phyloP scores from a whole-genome alignment of 495 filamentous ascomycete genomes.

The Lineolata rhizophorae region DNA sequence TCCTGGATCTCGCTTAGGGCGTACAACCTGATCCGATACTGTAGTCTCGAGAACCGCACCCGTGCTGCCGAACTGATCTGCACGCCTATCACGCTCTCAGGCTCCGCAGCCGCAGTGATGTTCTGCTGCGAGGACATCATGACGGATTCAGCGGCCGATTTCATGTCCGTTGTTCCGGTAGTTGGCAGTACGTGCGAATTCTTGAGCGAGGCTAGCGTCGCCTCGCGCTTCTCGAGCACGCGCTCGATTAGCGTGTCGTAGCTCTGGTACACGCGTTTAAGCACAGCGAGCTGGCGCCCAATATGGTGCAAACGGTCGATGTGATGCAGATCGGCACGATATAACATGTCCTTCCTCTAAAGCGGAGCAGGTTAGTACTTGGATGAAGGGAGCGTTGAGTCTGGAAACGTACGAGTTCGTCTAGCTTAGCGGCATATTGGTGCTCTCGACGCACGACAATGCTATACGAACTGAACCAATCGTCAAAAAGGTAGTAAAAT shows the following conservation, averaged over 20 bases:
- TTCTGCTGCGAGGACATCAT: not conserved
- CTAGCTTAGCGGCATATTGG: slow-evolving; percentile 34
- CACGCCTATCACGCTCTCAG: slow-evolving; percentile 23
- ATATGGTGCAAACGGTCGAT: slow-evolving; percentile 54
- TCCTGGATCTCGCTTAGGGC: slow-evolving; percentile 64
- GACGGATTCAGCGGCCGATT: slow-evolving; percentile 2
- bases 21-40: slow-evolving; percentile 55
- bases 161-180: slow-evolving; percentile 5
- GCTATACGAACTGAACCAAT: slow-evolving; percentile 51
- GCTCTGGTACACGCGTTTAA: slow-evolving; percentile 58
- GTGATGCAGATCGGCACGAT: slow-evolving; percentile 33
- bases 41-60: slow-evolving; percentile 53
- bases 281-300: slow-evolving; percentile 37
- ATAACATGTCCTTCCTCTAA: slow-evolving; percentile 35
- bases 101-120: slow-evolving; percentile 9
- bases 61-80: slow-evolving; percentile 39
- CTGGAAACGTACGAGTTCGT: slow-evolving; percentile 27
- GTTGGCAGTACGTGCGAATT: slow-evolving; percentile 20
- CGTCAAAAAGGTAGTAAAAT: slow-evolving; percentile 77
- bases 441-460: slow-evolving; percentile 38
- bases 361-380: not conserved
- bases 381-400: not conserved
- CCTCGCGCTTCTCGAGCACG: slow-evolving; percentile 30
- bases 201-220: slow-evolving; percentile 15
- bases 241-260: slow-evolving; percentile 61